phyloP scores from a whole-genome alignment of 148 eudicot species.

The Chenopodium quinoa region DNA sequence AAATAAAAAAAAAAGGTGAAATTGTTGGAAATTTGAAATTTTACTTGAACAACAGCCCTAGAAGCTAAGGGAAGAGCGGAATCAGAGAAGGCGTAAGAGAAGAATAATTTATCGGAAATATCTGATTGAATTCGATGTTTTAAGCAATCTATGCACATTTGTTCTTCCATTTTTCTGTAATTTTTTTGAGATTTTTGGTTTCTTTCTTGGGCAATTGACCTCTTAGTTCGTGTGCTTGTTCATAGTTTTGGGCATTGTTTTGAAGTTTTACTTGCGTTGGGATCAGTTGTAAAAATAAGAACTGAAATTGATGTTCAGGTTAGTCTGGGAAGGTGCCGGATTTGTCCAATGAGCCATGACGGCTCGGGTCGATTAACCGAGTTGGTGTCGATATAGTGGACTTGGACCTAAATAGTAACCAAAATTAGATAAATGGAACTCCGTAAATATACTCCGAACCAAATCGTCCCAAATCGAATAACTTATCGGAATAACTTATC shows the following conservation, averaged over 20 bases:
- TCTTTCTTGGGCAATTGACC: background rate
- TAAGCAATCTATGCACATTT: slow-evolving; percentile 61
- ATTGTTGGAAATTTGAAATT: background rate
- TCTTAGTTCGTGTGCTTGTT: background rate
- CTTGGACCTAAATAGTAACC: too few relatives aligned
- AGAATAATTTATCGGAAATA: slow-evolving; percentile 51
- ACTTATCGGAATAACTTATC: too few relatives aligned
- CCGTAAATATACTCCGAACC: too few relatives aligned
- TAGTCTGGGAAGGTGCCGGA: background rate
- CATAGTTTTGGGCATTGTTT: background rate
- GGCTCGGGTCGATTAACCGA: too few relatives aligned
- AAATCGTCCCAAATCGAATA: too few relatives aligned
- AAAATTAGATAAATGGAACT: too few relatives aligned
- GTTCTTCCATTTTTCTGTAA: slow-evolving; percentile 26
- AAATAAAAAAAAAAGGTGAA: background rate
- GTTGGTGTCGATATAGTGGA: too few relatives aligned
- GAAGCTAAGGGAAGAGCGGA: slow-evolving; percentile 61
- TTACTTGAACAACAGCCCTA: slow-evolving; percentile 63
- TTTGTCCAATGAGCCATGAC: background rate
- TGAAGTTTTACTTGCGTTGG: background rate
- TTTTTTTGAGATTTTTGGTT: background rate
- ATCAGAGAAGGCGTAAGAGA: slow-evolving; percentile 52
- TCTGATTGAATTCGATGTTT: slow-evolving; percentile 51
- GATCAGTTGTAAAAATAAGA: too few relatives aligned
- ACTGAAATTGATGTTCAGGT: background rate